Base-by-base conservation (phyloP, 495 filamentous ascomycete species). In the Beverwykella pulmonaria region DNA sequence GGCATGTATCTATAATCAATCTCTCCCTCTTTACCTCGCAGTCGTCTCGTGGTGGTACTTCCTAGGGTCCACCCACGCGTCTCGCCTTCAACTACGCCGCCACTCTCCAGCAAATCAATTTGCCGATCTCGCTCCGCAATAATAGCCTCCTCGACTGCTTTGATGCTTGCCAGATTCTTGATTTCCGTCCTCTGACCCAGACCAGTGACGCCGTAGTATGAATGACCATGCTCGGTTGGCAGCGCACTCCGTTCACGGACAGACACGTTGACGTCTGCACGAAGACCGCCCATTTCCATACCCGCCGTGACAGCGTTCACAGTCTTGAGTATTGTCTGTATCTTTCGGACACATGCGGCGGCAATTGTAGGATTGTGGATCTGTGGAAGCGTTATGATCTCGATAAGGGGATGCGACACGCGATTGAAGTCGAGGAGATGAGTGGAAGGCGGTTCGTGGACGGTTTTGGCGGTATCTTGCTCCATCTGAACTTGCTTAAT, bases 1-100 rank as follows among this genome's bases (percentile, higher is more conserved):
- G 94, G 94, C 95, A 98, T 98, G 75, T 98, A 98, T 48, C 94
- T 83, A 74, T 98, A 98, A 71, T 98, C 94, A 1, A 98, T 92
- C 71, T 97, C 93, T 44, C 94, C 95, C 73, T 98, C 94, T 76
- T 98, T 98, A 12, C 92, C 92, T 67, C 94, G 84, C 17, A 98
- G 75, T 23, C 85, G 83, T 49, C 79, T 82, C 20, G 89, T 93
- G 62, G 90, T 91, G 53, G 88, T 90, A 41, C 86, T 90, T 0
- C 88, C 88, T 54, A 95, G 82, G 1, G 91, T 90, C 92, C 92
- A 99, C 23, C 95, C 93, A 50, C 94, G 83, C 27, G 94, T 99
- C 79, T 99, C 95, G 19, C 92, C 92, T 71, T 86, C 83, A 7
- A 99, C 82, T 0, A 80, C 77, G 1, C 91, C 93, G 0, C 93